Evolutionary conservation across 108 stramenopile genomes (phyloP).

Genomic region (Mediolabrus comicus): DNA sequence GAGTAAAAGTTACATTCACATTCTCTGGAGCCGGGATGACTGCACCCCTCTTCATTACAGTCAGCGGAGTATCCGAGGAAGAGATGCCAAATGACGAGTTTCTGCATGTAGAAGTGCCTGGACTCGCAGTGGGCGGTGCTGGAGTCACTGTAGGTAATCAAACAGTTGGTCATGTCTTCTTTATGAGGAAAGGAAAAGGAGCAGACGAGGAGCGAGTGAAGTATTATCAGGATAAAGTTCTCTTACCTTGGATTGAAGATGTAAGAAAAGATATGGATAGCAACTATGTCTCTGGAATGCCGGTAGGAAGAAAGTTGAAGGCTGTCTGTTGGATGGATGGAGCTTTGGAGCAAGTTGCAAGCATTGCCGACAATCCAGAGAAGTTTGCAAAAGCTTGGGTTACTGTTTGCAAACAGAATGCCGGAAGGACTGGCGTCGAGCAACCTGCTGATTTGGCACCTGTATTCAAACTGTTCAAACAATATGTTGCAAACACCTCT

Average conservation of each 20-base stretch:
- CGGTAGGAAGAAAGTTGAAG: neutral
- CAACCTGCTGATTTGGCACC: neutral
- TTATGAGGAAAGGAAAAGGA: neutral
- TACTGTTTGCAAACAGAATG: neutral
- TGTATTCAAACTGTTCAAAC: neutral
- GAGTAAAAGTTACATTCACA: slow-evolving; percentile 6
- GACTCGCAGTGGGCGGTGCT: slow-evolving; percentile 1
- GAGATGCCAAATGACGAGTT: slow-evolving; percentile 5
- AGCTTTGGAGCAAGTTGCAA: neutral
- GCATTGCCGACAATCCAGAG: neutral
- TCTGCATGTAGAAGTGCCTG: neutral
- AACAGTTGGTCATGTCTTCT: too few species aligned
- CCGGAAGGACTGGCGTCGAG: neutral
- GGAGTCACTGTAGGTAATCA: slow-evolving; percentile 5
- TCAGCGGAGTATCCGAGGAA: slow-evolving; percentile 2
- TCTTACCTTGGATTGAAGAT: neutral
- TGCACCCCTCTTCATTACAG: slow-evolving; percentile 10
- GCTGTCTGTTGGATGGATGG: neutral
- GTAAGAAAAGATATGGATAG: neutral
- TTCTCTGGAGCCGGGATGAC: neutral
- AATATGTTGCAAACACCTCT: neutral
- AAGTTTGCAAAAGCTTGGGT: neutral
- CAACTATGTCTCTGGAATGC: neutral
- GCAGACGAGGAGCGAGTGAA: neutral
- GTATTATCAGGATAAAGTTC: neutral